These are phyloP conservation scores for Podaxis sp. DNA, from an alignment of 768 basidiomycete species.

Conservation along the genomic window DNA sequence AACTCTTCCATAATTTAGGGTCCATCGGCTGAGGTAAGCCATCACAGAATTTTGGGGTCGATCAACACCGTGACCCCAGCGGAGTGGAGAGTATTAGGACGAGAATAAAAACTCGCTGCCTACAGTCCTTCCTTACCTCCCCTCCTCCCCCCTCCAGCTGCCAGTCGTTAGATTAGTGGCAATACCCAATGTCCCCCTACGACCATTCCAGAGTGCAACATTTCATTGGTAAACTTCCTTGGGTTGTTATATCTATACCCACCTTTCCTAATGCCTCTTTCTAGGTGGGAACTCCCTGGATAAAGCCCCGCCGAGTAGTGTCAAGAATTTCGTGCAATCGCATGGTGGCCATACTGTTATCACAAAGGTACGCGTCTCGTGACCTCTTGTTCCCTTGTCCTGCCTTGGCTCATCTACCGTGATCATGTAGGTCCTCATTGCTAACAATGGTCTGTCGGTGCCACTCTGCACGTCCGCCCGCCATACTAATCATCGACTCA, in stretches of 20 bases:
- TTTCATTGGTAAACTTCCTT: constrained; percentile 38
- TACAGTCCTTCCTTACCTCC: constrained; percentile 13
- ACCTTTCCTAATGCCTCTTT: constrained; percentile 13
- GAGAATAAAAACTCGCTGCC: constrained; percentile 21
- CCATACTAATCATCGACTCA: constrained; percentile 28
- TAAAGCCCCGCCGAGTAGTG: constrained; percentile 69
- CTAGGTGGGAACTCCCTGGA: constrained; percentile 94
- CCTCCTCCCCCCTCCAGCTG: constrained; percentile 15
- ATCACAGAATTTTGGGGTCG: constrained; percentile 40
- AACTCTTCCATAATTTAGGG: not conserved
- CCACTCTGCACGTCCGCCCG: not conserved
- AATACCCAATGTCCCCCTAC: constrained; percentile 39
- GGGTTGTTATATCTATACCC: constrained; percentile 4
- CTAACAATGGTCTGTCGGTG: constrained; percentile 78
- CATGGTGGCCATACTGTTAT: constrained; percentile 98
- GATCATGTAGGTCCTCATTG: constrained; percentile 81
- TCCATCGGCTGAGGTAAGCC: constrained; percentile 25
- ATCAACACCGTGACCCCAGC: constrained; percentile 39
- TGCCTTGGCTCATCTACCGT: constrained; percentile 3
- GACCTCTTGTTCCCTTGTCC: not conserved
- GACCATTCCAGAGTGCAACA: constrained; percentile 54
- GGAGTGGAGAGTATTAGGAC: constrained; percentile 13
- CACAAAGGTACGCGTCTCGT: constrained; percentile 68
- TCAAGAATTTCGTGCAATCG: constrained; percentile 86
- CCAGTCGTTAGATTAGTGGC: constrained; percentile 12